Base-by-base conservation (phyloP, 2,329 filamentous ascomycete genomes). In the Fusarium dimerum region DNA sequence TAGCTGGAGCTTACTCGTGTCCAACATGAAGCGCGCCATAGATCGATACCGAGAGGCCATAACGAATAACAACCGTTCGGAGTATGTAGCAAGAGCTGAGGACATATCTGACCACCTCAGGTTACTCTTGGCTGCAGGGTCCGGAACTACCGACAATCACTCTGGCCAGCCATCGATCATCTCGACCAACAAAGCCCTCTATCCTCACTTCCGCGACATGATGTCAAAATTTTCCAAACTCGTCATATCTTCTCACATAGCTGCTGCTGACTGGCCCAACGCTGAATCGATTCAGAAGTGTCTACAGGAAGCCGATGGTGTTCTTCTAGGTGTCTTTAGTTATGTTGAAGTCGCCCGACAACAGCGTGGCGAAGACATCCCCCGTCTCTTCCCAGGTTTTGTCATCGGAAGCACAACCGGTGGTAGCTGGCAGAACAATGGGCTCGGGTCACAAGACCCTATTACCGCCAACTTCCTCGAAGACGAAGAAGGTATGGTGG, bases 151-250 rank as follows among this genome's bases (percentile, higher is more conserved):
- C 1, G 94, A 99, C 73, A 99, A 99, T 68, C 94, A 99, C 71
- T 97, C 94, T 17, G 94, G 94, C 40, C 96, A 97, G 63, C 94
- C 94, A 5, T 97, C 94, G n/a, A 97, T 99, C 66, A 99, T 99
- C 54, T 97, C 92, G 7, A 95, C 91, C 6, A 99, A 99, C 78
- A 97, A 97, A 71, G 90, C 92, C 0, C 78, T 99, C 15, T 97
- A 97, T 68, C 94, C 94, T 20, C 92, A 97, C 72, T 99, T 99
- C 74, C 83, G 94, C 48, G 94, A 97, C 69, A 97, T 97, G 87
- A 99, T 99, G 94, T 97, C 94, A 42, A 92, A 96, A 65, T 99
- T 99, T 71, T 97, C 94, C n/a, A 99, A 99, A 71, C 80, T 99
- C 10, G 94, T 99, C 42, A 87, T 99, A 45, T 99, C 94, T 3